phyloP scores from a whole-genome alignment of 495 filamentous ascomycete genomes.

The Neurospora discreta region DNA sequence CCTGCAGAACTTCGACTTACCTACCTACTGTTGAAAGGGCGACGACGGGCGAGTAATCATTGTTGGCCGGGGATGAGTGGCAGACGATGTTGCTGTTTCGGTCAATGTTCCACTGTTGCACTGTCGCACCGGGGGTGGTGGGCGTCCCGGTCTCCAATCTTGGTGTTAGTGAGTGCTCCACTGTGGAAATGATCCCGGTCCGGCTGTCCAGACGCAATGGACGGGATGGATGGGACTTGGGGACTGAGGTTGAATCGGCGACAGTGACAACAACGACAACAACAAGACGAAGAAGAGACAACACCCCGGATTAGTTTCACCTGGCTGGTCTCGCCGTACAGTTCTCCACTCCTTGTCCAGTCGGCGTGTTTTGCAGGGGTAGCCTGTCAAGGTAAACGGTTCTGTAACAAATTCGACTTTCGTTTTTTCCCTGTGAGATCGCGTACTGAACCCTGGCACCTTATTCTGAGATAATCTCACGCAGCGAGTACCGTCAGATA shows the following conservation, averaged over 20 bases:
- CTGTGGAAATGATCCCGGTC: background rate
- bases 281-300: background rate
- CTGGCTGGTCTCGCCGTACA: background rate
- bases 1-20: background rate
- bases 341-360: background rate
- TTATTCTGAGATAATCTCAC: background rate
- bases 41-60: background rate
- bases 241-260: background rate
- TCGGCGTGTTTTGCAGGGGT: background rate
- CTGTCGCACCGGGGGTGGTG: background rate
- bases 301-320: background rate
- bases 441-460: background rate
- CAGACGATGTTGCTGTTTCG: background rate
- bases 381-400: background rate
- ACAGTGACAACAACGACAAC: background rate
- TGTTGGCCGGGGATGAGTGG: too few relatives aligned
- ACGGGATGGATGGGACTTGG: background rate
- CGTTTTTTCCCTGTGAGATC: background rate
- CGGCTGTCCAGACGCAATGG: background rate
- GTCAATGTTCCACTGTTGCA: background rate
- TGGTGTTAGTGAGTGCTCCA: background rate
- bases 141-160: background rate
- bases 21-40: conserved; percentile 9
- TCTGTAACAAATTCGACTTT: background rate
- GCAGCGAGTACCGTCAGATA: background rate